A percentile compares a stretch with the other conserved stretches of the same genome.
Conservation (phyloP, 257 asterid species). For the Petunia axillaris region DNA sequence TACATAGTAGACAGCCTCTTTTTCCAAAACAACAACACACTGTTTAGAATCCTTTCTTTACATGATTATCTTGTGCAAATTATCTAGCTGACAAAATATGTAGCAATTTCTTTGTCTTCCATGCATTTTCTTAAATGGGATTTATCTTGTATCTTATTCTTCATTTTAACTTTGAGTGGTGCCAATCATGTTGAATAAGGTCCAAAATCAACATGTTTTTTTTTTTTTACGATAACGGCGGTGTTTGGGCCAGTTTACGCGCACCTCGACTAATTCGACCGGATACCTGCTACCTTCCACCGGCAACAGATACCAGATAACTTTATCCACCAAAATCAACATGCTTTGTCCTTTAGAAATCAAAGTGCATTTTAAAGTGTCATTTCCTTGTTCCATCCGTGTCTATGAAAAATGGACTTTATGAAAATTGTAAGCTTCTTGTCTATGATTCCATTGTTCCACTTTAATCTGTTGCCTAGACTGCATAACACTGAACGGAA, state of each 20-base stretch:
- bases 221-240: too few species aligned
- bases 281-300: too few species aligned
- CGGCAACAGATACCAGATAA: too few species aligned
- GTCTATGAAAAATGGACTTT: neutral
- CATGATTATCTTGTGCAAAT: too few species aligned
- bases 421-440: neutral
- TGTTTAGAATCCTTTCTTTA: too few species aligned
- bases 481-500: conserved; percentile 23
- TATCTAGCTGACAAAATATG: too few species aligned
- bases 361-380: neutral
- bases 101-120: neutral
- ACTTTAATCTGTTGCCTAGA: conserved; percentile 23
- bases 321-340: neutral
- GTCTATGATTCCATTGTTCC: neutral
- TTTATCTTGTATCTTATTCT: neutral
- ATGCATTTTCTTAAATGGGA: neutral
- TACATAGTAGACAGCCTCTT: too few species aligned
- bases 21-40: too few species aligned
- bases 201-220: neutral
- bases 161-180: neutral
- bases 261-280: too few species aligned
- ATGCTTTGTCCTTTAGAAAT: neutral
- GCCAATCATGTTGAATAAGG: neutral
- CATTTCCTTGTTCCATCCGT: neutral
- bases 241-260: too few species aligned